Evolutionary conservation across 2,329 filamentous ascomycete genomes (phyloP).

Genomic region (Talaromyces albobiverticillius): DNA sequence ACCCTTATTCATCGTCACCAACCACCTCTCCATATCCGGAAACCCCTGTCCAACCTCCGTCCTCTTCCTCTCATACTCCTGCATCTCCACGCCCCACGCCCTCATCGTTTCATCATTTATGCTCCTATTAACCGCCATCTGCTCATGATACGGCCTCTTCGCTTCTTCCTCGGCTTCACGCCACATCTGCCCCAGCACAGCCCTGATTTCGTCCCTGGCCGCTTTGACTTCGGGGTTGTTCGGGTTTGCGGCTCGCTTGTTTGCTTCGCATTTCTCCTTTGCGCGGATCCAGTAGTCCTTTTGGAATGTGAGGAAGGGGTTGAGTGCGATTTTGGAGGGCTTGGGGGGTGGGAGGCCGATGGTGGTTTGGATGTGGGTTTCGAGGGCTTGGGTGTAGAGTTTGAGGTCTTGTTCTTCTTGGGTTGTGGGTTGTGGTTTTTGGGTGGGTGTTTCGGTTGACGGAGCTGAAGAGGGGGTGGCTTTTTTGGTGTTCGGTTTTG

Average conservation of each 20-base stretch:
- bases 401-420: conserved; percentile 22
- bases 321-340: conserved; percentile 71
- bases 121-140: conserved; percentile 68
- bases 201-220: conserved; percentile 70
- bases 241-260: conserved; percentile 61
- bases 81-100: conserved; percentile 70
- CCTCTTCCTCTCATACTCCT: conserved; percentile 44
- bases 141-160: conserved; percentile 73
- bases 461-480: not conserved
- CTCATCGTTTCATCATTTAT: conserved; percentile 61
- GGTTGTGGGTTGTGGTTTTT: conserved; percentile 1
- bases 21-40: conserved; percentile 33
- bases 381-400: conserved; percentile 57
- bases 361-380: conserved; percentile 53
- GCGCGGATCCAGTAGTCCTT: conserved; percentile 66
- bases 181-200: conserved; percentile 88
- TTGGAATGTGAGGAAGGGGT: conserved; percentile 86
- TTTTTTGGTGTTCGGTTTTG: not conserved
- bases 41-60: conserved; percentile 40
- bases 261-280: conserved; percentile 66
- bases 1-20: not conserved
- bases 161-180: conserved; percentile 68
- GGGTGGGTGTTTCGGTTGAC: too few relatives aligned
- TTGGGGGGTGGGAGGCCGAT: conserved; percentile 70
- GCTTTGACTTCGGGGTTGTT: conserved; percentile 67